Conservation (phyloP, 305 asterid genomes). For the Solanum hybrid region DNA sequence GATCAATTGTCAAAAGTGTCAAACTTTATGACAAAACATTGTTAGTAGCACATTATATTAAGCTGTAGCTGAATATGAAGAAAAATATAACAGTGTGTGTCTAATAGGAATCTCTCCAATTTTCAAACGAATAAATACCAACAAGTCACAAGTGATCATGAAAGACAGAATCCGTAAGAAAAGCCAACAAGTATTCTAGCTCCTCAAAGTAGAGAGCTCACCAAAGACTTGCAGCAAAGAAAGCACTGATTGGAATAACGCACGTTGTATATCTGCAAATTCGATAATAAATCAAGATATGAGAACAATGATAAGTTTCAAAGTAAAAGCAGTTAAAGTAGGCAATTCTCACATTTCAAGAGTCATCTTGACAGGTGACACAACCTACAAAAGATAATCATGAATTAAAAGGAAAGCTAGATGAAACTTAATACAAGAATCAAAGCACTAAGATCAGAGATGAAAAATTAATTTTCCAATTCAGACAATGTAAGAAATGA, state of each 20-base stretch:
- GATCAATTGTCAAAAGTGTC: neutral
- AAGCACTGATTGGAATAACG: constrained; percentile 92
- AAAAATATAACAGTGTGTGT: neutral
- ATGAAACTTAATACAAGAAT: neutral
- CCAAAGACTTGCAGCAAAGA: constrained; percentile 90
- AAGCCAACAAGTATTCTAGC: neutral
- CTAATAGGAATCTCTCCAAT: neutral
- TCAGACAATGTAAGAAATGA: neutral
- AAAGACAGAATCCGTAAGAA: neutral
- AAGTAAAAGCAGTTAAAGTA: constrained; percentile 11
- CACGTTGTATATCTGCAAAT: constrained; percentile 83
- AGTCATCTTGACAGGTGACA: constrained; percentile 93
- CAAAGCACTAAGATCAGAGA: neutral
- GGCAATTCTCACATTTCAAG: constrained; percentile 74
- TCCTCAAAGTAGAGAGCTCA: constrained; percentile 30
- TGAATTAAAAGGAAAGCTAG: neutral
- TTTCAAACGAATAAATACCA: neutral
- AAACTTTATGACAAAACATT: neutral
- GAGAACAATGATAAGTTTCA: constrained; percentile 5
- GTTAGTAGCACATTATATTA: neutral
- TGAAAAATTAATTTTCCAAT: neutral
- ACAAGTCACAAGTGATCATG: neutral
- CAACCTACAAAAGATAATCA: constrained; percentile 54
- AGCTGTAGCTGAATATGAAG: neutral
- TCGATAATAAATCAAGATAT: constrained; percentile 12